Evolutionary conservation across 1,284 basidiomycete genomes (phyloP).

Genomic region (Papiliotrema terrestris): DNA sequence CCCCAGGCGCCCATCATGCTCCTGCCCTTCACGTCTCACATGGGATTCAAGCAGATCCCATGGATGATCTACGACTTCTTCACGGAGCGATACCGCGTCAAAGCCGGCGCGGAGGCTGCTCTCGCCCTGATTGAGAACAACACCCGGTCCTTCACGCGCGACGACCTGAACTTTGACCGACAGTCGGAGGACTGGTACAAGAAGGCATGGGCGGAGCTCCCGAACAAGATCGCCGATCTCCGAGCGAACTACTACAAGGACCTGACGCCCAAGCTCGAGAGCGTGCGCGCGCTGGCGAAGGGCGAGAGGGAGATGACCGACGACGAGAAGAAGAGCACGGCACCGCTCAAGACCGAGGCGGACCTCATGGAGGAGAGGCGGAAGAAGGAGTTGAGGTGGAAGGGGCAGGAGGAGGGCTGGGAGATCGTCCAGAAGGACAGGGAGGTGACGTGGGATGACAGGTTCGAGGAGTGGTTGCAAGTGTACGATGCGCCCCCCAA

Average conservation of each 20-base stretch:
- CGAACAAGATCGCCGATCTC: slow-evolving; percentile 63
- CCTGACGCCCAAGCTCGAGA: slow-evolving; percentile 65
- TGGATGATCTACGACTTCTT: slow-evolving; percentile 89
- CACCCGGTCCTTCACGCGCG: slow-evolving; percentile 61
- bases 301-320: slow-evolving; percentile 79
- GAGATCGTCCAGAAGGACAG: slow-evolving; percentile 64
- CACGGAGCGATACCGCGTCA: slow-evolving; percentile 78
- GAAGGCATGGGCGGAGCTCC: slow-evolving; percentile 59
- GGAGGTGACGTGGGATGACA: slow-evolving; percentile 70
- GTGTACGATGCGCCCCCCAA: slow-evolving; percentile 54
- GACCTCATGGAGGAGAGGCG: slow-evolving; percentile 77
- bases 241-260: slow-evolving; percentile 74
- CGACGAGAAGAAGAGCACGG: slow-evolving; percentile 62
- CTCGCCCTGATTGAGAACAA: slow-evolving; percentile 66
- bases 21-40: slow-evolving; percentile 78
- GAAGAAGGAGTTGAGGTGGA: slow-evolving; percentile 84
- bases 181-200: slow-evolving; percentile 68
- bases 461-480: slow-evolving; percentile 62
- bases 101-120: slow-evolving; percentile 74
- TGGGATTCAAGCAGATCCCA: slow-evolving; percentile 84
- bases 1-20: slow-evolving; percentile 78
- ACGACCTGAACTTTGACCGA: slow-evolving; percentile 72
- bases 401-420: slow-evolving; percentile 70
- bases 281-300: slow-evolving; percentile 70
- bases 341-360: slow-evolving; percentile 81